phyloP scores from a whole-genome alignment of 1,284 basidiomycete species.

The Cystobasidium slooffiae region DNA sequence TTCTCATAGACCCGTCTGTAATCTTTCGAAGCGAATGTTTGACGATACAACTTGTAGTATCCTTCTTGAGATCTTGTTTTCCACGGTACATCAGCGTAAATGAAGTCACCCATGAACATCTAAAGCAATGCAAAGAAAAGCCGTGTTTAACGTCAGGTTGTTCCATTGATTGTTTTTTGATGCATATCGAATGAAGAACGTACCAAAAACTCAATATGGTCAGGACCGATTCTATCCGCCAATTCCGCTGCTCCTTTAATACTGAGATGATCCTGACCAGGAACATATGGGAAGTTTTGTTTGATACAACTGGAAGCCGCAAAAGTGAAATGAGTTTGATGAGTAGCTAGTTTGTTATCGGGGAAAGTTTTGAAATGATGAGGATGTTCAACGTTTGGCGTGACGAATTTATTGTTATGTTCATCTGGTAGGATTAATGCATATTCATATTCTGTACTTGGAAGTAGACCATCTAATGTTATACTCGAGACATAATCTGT shows the following conservation, averaged over 20 bases:
- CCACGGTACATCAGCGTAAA: constrained; percentile 56
- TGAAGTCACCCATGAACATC: constrained; percentile 50
- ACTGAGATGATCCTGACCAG: constrained; percentile 50
- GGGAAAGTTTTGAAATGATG: constrained; percentile 48
- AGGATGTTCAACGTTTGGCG: constrained; percentile 41
- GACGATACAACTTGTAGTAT: constrained; percentile 69
- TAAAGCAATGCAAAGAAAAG: not conserved
- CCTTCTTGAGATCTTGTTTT: constrained; percentile 64
- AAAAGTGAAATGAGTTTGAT: constrained; percentile 65
- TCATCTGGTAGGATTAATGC: constrained; percentile 25
- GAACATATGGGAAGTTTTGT: constrained; percentile 57
- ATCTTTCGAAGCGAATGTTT: constrained; percentile 68
- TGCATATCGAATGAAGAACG: constrained; percentile 60
- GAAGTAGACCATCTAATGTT: constrained; percentile 23
- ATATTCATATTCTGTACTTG: constrained; percentile 44
- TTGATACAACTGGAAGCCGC: constrained; percentile 65
- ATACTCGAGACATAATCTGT: constrained; percentile 40
- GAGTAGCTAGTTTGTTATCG: constrained; percentile 41
- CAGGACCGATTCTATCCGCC: constrained; percentile 45
- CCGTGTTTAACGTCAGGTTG: not conserved
- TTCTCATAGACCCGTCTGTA: constrained; percentile 69
- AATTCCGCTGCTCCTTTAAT: constrained; percentile 51
- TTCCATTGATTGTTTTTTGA: not conserved
- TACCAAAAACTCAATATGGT: constrained; percentile 60
- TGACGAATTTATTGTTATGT: constrained; percentile 41